These are phyloP conservation scores for Beauveria sp. DNA, from an alignment of 2,329 filamentous ascomycete genomes.

Conservation along the genomic window DNA sequence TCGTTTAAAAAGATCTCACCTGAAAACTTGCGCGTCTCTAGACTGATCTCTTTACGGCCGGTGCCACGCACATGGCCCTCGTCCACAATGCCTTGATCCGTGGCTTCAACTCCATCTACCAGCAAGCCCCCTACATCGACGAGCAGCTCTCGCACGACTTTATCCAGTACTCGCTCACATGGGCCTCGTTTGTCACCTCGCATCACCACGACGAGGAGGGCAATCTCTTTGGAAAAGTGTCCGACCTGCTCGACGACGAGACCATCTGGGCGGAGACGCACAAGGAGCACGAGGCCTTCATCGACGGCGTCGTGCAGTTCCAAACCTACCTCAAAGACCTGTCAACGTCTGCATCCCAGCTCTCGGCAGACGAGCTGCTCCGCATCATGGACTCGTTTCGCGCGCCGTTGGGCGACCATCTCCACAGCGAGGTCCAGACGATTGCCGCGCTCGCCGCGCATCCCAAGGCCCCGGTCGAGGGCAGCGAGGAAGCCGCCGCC, in stretches of 20 bases:
- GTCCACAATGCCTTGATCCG: conserved; percentile 57
- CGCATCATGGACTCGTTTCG: conserved; percentile 44
- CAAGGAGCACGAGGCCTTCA: conserved; percentile 47
- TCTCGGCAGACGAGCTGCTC: conserved; percentile 37
- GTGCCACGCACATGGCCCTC: conserved; percentile 53
- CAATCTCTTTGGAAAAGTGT: conserved; percentile 47
- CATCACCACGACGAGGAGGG: conserved; percentile 56
- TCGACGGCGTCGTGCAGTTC: conserved; percentile 43
- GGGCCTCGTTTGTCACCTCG: conserved; percentile 50
- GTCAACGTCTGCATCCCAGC: conserved; percentile 27
- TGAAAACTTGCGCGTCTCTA: conserved; percentile 16
- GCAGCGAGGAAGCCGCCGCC: conserved; percentile 34
- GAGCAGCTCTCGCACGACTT: conserved; percentile 48
- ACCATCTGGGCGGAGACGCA: conserved; percentile 44
- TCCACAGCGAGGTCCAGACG: conserved; percentile 46
- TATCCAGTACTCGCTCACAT: conserved; percentile 48
- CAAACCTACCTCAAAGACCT: conserved; percentile 42
- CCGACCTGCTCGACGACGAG: conserved; percentile 42
- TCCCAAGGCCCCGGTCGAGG: conserved; percentile 40
- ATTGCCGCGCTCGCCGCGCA: conserved; percentile 43
- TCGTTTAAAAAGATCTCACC: no score
- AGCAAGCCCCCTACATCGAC: conserved; percentile 46
- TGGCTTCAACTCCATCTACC: conserved; percentile 56
- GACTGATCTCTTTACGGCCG: conserved; percentile 51
- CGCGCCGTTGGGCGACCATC: conserved; percentile 43